Conservation (phyloP, 768 basidiomycete genomes). For the Boletus bicolor region DNA sequence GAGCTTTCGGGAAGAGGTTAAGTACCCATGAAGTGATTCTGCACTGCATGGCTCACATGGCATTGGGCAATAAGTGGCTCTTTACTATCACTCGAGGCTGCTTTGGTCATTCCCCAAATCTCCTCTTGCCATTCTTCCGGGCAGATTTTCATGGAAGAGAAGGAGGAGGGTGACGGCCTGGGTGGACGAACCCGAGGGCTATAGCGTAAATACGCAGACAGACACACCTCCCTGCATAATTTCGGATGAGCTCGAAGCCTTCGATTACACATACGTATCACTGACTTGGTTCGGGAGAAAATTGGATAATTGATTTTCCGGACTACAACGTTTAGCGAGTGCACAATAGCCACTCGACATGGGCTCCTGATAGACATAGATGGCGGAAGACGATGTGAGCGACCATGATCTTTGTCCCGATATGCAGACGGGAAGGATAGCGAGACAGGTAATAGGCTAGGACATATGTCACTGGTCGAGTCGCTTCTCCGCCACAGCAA, state of each 20-base stretch:
- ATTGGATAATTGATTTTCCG: conserved; percentile 16
- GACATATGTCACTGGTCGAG: conserved; percentile 18
- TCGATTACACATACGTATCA: background rate
- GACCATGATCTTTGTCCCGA: conserved; percentile 20
- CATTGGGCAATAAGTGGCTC: conserved; percentile 24
- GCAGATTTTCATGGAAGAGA: conserved; percentile 24
- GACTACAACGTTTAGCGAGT: conserved; percentile 27
- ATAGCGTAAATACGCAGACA: conserved; percentile 27
- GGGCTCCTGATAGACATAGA: conserved; percentile 29
- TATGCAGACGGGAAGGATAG: conserved; percentile 30
- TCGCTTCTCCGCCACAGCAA: conserved; percentile 21
- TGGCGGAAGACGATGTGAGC: conserved; percentile 27
- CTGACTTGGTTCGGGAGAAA: conserved; percentile 25
- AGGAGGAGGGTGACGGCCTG: conserved; percentile 24
- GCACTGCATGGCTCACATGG: conserved; percentile 23
- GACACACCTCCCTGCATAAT: conserved; percentile 17
- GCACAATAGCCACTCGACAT: conserved; percentile 21
- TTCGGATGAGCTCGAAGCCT: background rate
- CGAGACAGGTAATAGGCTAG: conserved; percentile 29
- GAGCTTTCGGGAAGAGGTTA: conserved; percentile 38
- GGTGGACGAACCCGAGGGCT: conserved; percentile 33
- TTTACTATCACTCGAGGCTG: conserved; percentile 1
- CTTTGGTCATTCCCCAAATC: conserved; percentile 27
- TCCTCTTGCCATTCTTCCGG: conserved; percentile 36
- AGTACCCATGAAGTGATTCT: background rate